These are phyloP conservation scores for Taxillus chinensis DNA, from an alignment of 164 flowering plant species.

Conservation along the genomic window DNA sequence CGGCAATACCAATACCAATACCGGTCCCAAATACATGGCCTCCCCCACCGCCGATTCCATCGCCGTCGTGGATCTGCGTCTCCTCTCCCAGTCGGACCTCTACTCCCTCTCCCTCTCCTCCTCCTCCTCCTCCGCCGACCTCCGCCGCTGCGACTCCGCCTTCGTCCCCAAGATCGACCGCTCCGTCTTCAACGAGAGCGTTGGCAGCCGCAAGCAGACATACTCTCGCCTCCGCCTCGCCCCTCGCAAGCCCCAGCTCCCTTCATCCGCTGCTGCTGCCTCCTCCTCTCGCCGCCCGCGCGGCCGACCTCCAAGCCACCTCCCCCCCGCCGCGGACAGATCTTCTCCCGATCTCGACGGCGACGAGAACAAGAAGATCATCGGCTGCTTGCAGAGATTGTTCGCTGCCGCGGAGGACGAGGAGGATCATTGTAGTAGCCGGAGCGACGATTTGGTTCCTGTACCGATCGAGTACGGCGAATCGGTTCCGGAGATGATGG, in stretches of 20 bases:
- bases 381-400: conserved; percentile 33
- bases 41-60: conserved; percentile 23
- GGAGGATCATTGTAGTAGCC: conserved; percentile 1
- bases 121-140: conserved; percentile 20
- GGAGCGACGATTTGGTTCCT: conserved; percentile 11
- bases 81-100: conserved; percentile 73
- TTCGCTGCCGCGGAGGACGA: conserved; percentile 13
- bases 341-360: conserved; percentile 2
- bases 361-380: conserved; percentile 37
- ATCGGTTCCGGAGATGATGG: background rate
- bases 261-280: conserved; percentile 11
- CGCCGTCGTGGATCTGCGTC: conserved; percentile 64
- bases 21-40: background rate
- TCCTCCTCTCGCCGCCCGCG: conserved; percentile 9
- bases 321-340: conserved; percentile 7
- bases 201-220: conserved; percentile 86
- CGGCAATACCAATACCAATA: too few species aligned
- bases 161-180: conserved; percentile 72
- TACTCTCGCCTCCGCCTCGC: conserved; percentile 80
- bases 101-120: conserved; percentile 44
- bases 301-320: conserved; percentile 5
- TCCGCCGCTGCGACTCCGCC: conserved; percentile 31
- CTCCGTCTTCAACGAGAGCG: conserved; percentile 78
- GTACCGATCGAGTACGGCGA: conserved; percentile 17
- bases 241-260: conserved; percentile 27